Percentiles rank a stretch among this genome's conserved stretches.
Conservation (phyloP, 768 basidiomycete species). For the Amanita polypyramis region DNA sequence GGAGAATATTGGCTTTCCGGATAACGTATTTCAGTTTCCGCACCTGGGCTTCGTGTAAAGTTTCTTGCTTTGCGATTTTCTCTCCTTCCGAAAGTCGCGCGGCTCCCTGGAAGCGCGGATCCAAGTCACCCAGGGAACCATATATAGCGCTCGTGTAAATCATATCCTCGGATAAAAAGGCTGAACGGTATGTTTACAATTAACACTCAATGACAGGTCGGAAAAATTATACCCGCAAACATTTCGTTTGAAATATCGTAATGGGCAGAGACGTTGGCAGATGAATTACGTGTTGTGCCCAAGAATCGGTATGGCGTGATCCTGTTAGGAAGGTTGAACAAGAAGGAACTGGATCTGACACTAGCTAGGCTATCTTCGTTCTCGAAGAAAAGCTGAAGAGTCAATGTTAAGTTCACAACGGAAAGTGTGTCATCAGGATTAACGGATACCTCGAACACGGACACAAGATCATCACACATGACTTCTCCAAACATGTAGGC, state of each 20-base stretch:
- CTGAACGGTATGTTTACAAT: slow-evolving; percentile 15
- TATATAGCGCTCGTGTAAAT: slow-evolving; percentile 72
- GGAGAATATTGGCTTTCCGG: slow-evolving; percentile 19
- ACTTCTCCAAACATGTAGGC: slow-evolving; percentile 75
- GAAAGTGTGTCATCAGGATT: slow-evolving; percentile 10
- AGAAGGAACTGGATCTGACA: neutral
- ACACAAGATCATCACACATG: slow-evolving; percentile 53
- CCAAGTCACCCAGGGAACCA: slow-evolving; percentile 40
- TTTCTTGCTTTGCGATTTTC: neutral
- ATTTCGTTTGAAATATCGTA: slow-evolving; percentile 74
- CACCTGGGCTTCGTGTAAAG: neutral
- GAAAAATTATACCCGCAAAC: slow-evolving; percentile 40
- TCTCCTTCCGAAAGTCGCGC: slow-evolving; percentile 18
- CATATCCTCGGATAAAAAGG: slow-evolving; percentile 61
- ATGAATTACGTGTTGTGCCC: slow-evolving; percentile 54
- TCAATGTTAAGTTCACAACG: neutral
- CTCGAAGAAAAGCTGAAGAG: neutral
- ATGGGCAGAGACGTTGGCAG: slow-evolving; percentile 64
- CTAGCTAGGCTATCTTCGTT: neutral
- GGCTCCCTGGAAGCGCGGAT: too few species aligned
- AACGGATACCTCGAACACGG: slow-evolving; percentile 56
- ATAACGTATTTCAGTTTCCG: neutral
- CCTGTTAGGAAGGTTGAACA: slow-evolving; percentile 32
- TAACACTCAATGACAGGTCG: slow-evolving; percentile 2
- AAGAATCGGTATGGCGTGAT: slow-evolving; percentile 51